Conservation (phyloP, 495 filamentous ascomycete species). For the Talaromyces thailandensis region DNA sequence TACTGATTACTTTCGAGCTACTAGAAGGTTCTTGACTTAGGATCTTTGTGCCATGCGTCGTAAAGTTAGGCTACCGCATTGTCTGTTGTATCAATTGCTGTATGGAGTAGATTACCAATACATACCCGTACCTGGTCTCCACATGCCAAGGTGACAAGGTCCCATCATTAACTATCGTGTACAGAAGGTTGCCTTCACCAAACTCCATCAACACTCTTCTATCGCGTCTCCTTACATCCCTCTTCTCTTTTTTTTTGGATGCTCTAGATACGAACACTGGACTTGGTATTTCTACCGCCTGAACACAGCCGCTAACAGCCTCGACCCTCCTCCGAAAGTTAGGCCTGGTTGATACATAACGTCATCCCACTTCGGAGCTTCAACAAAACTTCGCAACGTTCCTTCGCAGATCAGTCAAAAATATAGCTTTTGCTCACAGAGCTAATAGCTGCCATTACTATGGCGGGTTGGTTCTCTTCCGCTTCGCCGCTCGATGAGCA, state of each 20-base stretch:
- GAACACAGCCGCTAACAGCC: not conserved
- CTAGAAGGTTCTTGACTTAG: not conserved
- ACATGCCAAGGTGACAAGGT: not conserved
- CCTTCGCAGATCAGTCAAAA: not conserved
- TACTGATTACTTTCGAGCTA: not conserved
- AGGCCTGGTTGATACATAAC: slow-evolving; percentile 12
- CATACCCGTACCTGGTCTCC: not conserved
- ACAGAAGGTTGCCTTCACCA: not conserved
- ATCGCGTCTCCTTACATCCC: not conserved
- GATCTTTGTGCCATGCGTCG: not conserved
- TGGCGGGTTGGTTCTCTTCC: slow-evolving; percentile 88
- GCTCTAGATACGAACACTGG: not conserved
- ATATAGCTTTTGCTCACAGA: not conserved
- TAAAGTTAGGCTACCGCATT: not conserved
- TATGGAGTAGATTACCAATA: not conserved
- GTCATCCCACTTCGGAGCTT: slow-evolving; percentile 14
- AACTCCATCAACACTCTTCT: not conserved
- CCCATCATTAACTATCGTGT: not conserved
- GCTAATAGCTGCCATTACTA: slow-evolving; percentile 34
- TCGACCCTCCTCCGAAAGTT: not conserved
- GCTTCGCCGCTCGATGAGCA: slow-evolving; percentile 89
- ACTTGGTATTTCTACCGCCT: not conserved
- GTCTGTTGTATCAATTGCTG: not conserved
- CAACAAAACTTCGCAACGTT: not conserved
- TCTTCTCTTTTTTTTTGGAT: not conserved